Conservation (phyloP, 2,329 filamentous ascomycete species). For the Fusarium citri region DNA sequence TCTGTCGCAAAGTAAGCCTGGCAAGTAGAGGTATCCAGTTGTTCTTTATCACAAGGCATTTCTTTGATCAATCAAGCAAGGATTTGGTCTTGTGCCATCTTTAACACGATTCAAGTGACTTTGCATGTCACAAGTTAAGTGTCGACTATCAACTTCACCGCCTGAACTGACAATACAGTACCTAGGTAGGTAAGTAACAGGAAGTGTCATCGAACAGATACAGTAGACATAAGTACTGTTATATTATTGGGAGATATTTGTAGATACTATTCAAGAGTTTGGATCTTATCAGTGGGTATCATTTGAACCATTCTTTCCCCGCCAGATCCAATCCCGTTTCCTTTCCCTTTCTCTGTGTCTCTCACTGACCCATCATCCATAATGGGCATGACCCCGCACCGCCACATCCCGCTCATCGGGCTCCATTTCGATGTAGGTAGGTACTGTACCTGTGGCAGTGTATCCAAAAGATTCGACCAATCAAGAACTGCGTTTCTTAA, state of each 20-base stretch:
- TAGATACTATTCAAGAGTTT: neutral
- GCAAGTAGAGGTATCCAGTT: neutral
- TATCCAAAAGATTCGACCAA: constrained; percentile 17
- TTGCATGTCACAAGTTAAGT: constrained; percentile 31
- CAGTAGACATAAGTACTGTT: neutral
- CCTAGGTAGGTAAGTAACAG: neutral
- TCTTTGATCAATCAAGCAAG: neutral
- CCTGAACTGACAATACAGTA: neutral
- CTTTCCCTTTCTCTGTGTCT: constrained; percentile 1
- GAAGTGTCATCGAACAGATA: neutral
- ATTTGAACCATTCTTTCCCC: constrained; percentile 15
- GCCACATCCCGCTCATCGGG: constrained; percentile 39
- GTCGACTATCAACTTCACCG: constrained; percentile 4
- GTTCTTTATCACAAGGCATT: constrained; percentile 24
- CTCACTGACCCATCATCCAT: constrained; percentile 10
- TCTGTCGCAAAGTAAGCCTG: neutral
- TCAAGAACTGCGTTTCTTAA: neutral
- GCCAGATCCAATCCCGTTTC: constrained; percentile 3
- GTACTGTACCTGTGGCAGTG: constrained; percentile 37
- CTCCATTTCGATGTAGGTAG: constrained; percentile 30
- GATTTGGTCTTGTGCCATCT: constrained; percentile 9
- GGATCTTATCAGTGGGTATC: constrained; percentile 30
- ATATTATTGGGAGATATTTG: neutral
- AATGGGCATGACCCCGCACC: constrained; percentile 34
- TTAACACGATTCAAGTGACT: constrained; percentile 35